A percentile compares a stretch with the other conserved stretches of the same genome.
These are phyloP conservation scores for Guyanaporus albipodus DNA, from an alignment of 768 basidiomycete species.

Conservation along the genomic window DNA sequence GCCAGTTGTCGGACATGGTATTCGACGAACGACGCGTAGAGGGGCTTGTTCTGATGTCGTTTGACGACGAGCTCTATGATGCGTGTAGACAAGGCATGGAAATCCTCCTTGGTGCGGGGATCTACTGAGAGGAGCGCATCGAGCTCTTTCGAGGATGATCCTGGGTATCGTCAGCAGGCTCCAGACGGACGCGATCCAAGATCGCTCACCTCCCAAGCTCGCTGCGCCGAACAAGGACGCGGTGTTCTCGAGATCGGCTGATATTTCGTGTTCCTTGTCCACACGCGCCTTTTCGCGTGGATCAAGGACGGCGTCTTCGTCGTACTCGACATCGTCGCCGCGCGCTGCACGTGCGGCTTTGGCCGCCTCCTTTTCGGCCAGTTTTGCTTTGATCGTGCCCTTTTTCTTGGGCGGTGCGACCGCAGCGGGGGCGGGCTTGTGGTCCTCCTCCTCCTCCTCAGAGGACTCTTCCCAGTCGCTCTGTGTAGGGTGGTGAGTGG, in stretches of 20 bases:
- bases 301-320: slow-evolving; percentile 74
- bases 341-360: slow-evolving; percentile 50
- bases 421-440: slow-evolving; percentile 41
- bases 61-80: slow-evolving; percentile 76
- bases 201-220: slow-evolving; percentile 53
- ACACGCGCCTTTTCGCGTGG: slow-evolving; percentile 71
- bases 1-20: slow-evolving; percentile 75
- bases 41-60: slow-evolving; percentile 75
- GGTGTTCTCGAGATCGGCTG: slow-evolving; percentile 83
- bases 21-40: slow-evolving; percentile 82
- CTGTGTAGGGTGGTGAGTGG: slow-evolving; percentile 39
- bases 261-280: slow-evolving; percentile 80
- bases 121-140: slow-evolving; percentile 71
- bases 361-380: slow-evolving; percentile 86
- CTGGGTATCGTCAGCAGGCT: slow-evolving; percentile 32
- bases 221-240: slow-evolving; percentile 75
- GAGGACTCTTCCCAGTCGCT: slow-evolving; percentile 94
- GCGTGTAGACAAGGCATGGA: slow-evolving; percentile 63
- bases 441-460: slow-evolving; percentile 67
- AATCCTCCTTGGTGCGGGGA: slow-evolving; percentile 89
- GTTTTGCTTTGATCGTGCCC: slow-evolving; percentile 84
- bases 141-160: slow-evolving; percentile 63
- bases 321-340: slow-evolving; percentile 49
- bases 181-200: background rate
- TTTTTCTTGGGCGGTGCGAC: slow-evolving; percentile 85